Conservation (phyloP, 306 rosid species). For the Casuarina cunninghamiana region DNA sequence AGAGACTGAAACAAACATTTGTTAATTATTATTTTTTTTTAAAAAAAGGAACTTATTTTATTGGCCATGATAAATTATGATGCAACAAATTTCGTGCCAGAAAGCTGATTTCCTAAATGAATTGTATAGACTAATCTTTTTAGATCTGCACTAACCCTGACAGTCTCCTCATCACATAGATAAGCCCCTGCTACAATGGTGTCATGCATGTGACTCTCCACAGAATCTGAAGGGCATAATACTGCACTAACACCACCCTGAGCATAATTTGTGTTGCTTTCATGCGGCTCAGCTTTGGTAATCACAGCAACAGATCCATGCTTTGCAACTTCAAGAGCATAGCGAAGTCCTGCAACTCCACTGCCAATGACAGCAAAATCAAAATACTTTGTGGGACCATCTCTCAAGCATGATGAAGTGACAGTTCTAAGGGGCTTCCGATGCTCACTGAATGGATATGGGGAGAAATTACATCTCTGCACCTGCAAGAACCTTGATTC, state of each 20-base stretch:
- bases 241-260: constrained; percentile 99
- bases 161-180: constrained; percentile 92
- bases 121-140: background rate
- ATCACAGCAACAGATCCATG: constrained; percentile 92
- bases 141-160: constrained; percentile 61
- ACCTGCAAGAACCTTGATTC: constrained; percentile 51
- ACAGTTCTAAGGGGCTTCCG: constrained; percentile 40
- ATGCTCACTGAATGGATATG: constrained; percentile 31
- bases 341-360: constrained; percentile 92
- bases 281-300: constrained; percentile 96
- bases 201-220: constrained; percentile 93
- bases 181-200: constrained; percentile 95
- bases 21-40: background rate
- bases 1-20: constrained; percentile 7
- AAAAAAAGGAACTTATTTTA: constrained; percentile 6
- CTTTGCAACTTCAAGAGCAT: constrained; percentile 92
- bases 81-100: constrained; percentile 12
- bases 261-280: constrained; percentile 97
- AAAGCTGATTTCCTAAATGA: constrained; percentile 17
- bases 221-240: constrained; percentile 84
- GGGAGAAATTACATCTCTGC: constrained; percentile 41
- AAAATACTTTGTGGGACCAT: constrained; percentile 60
- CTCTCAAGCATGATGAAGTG: constrained; percentile 54
- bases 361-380: constrained; percentile 88
- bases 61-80: background rate